A percentile compares a stretch with the other conserved stretches of the same genome.
Conservation (phyloP, 2,329 filamentous ascomycete species). For the Cladosporium sp. region DNA sequence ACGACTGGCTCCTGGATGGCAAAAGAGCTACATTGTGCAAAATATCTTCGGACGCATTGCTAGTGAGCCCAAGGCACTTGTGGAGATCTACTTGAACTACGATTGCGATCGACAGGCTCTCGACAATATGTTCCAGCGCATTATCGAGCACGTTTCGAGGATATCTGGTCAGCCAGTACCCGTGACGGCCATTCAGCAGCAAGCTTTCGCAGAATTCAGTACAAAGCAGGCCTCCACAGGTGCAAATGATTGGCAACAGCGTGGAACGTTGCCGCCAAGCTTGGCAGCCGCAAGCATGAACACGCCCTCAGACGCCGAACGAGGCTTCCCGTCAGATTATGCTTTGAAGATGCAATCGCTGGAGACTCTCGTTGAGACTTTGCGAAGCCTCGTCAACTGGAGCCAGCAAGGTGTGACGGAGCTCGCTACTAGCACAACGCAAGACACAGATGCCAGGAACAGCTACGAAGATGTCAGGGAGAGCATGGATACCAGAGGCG, state of each 20-base stretch:
- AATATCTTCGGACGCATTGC: conserved; percentile 80
- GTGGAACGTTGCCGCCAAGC: conserved; percentile 81
- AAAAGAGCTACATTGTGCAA: conserved; percentile 85
- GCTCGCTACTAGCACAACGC: conserved; percentile 42
- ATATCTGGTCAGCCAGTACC: conserved; percentile 78
- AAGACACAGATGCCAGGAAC: conserved; percentile 46
- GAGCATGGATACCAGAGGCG: conserved; percentile 69
- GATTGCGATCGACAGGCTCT: conserved; percentile 90
- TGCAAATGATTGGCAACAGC: conserved; percentile 76
- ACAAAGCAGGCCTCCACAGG: conserved; percentile 47
- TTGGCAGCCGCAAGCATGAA: conserved; percentile 76
- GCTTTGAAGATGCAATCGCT: conserved; percentile 86
- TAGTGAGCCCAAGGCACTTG: conserved; percentile 80
- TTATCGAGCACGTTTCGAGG: conserved; percentile 90
- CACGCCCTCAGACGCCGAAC: conserved; percentile 51
- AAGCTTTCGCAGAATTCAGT: conserved; percentile 80
- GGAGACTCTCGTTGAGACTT: conserved; percentile 82
- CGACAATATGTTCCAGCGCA: conserved; percentile 93
- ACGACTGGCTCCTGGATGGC: conserved; percentile 78
- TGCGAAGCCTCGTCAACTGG: conserved; percentile 92
- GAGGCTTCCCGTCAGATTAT: conserved; percentile 83
- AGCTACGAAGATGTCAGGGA: conserved; percentile 65
- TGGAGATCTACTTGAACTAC: conserved; percentile 97
- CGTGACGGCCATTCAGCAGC: conserved; percentile 75
- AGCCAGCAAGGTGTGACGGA: conserved; percentile 66